These are phyloP conservation scores for Ustilago loliicola DNA, from an alignment of 1,284 basidiomycete species.

Conservation along the genomic window DNA sequence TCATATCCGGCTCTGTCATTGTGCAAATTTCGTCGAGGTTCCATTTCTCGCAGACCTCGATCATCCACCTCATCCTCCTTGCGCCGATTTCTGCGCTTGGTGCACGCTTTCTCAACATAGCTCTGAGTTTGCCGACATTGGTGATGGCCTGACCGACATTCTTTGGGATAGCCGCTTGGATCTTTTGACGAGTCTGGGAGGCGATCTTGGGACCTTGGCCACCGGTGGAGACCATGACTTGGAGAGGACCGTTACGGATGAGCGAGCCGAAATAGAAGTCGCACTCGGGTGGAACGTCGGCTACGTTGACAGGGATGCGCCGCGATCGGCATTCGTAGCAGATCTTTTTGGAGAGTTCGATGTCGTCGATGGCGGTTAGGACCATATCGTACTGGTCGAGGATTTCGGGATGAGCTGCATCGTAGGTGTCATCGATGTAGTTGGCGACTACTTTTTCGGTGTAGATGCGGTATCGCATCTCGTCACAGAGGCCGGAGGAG, in stretches of 20 bases:
- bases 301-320: conserved; percentile 91
- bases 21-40: conserved; percentile 80
- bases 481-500: conserved; percentile 59
- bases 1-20: conserved; percentile 75
- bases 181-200: conserved; percentile 80
- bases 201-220: conserved; percentile 94
- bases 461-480: conserved; percentile 64
- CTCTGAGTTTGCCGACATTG: conserved; percentile 81
- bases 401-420: conserved; percentile 17
- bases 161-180: conserved; percentile 80
- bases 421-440: conserved; percentile 70
- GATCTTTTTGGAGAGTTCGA: conserved; percentile 79
- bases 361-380: conserved; percentile 92
- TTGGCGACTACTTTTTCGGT: conserved; percentile 53
- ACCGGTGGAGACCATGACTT: conserved; percentile 95
- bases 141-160: conserved; percentile 84
- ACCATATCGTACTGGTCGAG: conserved; percentile 79
- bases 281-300: conserved; percentile 88
- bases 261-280: conserved; percentile 99
- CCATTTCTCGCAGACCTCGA: conserved; percentile 87
- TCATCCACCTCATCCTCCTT: conserved; percentile 95
- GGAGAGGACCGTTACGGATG: conserved; percentile 88
- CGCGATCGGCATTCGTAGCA: conserved; percentile 79
- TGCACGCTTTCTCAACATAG: conserved; percentile 79
- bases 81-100: conserved; percentile 81